Evolutionary conservation across 805 yeast genomes (phyloP), one percentile per base, ranked within the genome.

Genomic region (Candida vartiovaarae): DNA sequence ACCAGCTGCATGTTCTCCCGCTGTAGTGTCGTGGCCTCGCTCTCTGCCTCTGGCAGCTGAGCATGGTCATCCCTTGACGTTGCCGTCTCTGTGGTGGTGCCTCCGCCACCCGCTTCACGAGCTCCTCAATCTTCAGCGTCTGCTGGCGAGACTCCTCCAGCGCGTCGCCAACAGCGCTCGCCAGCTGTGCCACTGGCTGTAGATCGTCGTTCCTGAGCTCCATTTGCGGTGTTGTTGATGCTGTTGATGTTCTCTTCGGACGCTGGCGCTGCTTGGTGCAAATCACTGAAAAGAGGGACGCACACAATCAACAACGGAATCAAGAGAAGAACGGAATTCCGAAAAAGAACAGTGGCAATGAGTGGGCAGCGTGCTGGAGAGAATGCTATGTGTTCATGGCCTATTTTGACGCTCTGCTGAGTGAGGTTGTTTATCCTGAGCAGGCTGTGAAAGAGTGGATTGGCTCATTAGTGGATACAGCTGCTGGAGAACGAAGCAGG

Each of bases 1-100:
- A 61, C 32, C 24, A 64, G 39, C 11, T 52, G 50, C 6, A 57
- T 41, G 40, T 61, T 61, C 43, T 57, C 62, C 7, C 45, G 49
- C 42, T 59, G 59, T 9, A 59, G 44, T 9, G 32, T 8, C 11
- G 8, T 32, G 29, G 34, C 11, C 31, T 35, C 28, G n/a, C 15
- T 43, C 25, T 25, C 32, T 4, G 34, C 20, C 36, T 34, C 8
- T 32, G 4, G 42, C 24, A 2, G 26, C 36, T 33, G 26, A 8
- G 38, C 15, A 24, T 6, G 30, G 7, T 10, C n/a, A 8, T n/a
- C 20, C 20, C 7, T 10, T 6, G 34, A 9, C 36, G 8, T 15
- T 20, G 36, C 27, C 15, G 25, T 6, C 20, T 15, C 20, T 15
- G 20, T 15, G 34, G n/a, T 32, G 34, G n/a, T 32, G 34, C n/a